Conservation (phyloP, 352 stramenopile genomes). For the Globisporangium perplexum region DNA sequence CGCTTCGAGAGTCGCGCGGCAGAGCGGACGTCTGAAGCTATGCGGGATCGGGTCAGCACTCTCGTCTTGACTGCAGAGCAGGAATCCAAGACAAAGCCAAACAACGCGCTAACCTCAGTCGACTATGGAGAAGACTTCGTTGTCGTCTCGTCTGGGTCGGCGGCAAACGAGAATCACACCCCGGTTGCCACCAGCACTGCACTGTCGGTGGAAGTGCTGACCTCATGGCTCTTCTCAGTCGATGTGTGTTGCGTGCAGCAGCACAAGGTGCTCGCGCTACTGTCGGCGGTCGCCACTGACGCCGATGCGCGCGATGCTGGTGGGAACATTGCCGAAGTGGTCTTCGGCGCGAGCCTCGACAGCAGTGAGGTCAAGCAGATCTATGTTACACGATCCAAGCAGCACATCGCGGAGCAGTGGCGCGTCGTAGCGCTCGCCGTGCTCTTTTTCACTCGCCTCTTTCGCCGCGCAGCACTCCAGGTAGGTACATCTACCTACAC, state of each 20-base stretch:
- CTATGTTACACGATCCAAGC: constrained; percentile 18
- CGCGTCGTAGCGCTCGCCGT: constrained; percentile 22
- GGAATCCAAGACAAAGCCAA: neutral
- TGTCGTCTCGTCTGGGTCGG: neutral
- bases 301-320: constrained; percentile 20
- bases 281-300: constrained; percentile 17
- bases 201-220: constrained; percentile 6
- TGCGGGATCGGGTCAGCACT: constrained; percentile 10
- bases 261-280: constrained; percentile 2
- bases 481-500: too few relatives aligned
- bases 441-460: constrained; percentile 31
- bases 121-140: neutral
- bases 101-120: neutral
- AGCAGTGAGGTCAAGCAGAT: constrained; percentile 23
- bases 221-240: constrained; percentile 18
- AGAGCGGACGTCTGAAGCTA: constrained; percentile 19
- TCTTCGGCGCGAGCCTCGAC: constrained; percentile 30
- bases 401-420: constrained; percentile 26
- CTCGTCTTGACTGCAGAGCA: neutral
- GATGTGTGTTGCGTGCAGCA: constrained; percentile 9
- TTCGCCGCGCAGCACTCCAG: constrained; percentile 23
- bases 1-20: constrained; percentile 28
- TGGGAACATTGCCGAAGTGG: constrained; percentile 27
- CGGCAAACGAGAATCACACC: neutral
- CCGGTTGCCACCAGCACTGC: neutral